A percentile compares a stretch with the other conserved stretches of the same genome.
Conservation (phyloP, 805 yeast species). For the Vanderwaltozyma tropicalis region DNA sequence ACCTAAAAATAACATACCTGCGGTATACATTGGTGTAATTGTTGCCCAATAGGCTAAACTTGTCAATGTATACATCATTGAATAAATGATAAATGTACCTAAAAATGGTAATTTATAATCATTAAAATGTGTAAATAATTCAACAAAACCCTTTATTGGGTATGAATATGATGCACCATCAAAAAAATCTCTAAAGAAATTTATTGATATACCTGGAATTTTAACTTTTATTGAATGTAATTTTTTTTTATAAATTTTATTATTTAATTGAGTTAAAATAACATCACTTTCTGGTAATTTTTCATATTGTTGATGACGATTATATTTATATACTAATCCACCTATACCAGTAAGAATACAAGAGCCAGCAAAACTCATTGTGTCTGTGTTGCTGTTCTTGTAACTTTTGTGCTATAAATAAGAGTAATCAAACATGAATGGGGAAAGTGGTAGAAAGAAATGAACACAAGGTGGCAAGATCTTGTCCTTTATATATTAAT, state of each 20-base stretch:
- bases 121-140: conserved; percentile 8
- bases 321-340: conserved; percentile 20
- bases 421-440: background rate
- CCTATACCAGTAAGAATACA: conserved; percentile 23
- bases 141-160: conserved; percentile 18
- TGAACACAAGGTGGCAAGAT: too few relatives aligned
- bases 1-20: conserved; percentile 21
- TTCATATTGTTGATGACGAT: conserved; percentile 16
- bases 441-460: too few relatives aligned
- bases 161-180: conserved; percentile 16
- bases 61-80: conserved; percentile 12
- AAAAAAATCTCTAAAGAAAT: conserved; percentile 18
- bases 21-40: conserved; percentile 23
- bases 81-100: conserved; percentile 9
- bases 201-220: conserved; percentile 6
- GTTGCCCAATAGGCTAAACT: conserved; percentile 22
- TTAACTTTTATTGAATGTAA: conserved; percentile 6
- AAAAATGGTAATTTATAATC: conserved; percentile 9
- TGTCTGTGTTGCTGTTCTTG: background rate
- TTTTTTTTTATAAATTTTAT: conserved; percentile 11
- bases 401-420: background rate
- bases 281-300: conserved; percentile 11
- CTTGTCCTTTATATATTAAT: too few relatives aligned
- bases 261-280: conserved; percentile 6
- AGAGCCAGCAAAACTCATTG: conserved; percentile 27